phyloP scores from a whole-genome alignment of 306 rosid species.

The Prunus dulcis region DNA sequence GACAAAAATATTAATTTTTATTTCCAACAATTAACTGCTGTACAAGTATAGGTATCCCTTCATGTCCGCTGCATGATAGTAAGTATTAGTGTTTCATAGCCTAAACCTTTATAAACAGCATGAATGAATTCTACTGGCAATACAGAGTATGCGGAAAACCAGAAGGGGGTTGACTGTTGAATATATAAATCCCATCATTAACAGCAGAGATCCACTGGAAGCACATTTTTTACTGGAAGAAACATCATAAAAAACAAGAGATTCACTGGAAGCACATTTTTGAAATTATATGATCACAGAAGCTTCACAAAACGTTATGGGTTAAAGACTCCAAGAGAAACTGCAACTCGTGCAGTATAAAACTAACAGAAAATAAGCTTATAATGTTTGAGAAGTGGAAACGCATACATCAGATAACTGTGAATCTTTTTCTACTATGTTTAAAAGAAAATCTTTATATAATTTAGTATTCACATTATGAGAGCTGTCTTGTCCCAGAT shows the following conservation, averaged over 20 bases:
- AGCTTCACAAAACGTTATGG: not conserved
- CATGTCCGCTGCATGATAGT: not conserved
- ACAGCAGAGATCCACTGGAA: not conserved
- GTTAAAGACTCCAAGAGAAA: not conserved
- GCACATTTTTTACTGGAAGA: too few relatives aligned
- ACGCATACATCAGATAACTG: not conserved
- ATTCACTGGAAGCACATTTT: not conserved
- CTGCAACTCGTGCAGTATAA: not conserved
- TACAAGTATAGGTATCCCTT: not conserved
- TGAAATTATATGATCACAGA: not conserved
- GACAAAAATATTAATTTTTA: not conserved
- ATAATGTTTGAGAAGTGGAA: not conserved
- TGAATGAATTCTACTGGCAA: not conserved
- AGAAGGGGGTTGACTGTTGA: not conserved
- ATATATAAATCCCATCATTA: not conserved
- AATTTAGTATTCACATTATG: not conserved
- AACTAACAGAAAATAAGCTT: not conserved
- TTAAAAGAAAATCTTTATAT: not conserved
- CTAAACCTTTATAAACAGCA: not conserved
- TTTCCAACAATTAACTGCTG: not conserved
- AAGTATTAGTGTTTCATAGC: not conserved
- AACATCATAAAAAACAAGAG: slow-evolving; percentile 1
- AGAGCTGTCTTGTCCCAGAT: not conserved
- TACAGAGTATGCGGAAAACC: not conserved
- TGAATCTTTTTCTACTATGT: not conserved